A percentile compares a stretch with the other conserved stretches of the same genome.
Conservation (phyloP, 2,329 filamentous ascomycete genomes). For the Fusarium caatingaense region DNA sequence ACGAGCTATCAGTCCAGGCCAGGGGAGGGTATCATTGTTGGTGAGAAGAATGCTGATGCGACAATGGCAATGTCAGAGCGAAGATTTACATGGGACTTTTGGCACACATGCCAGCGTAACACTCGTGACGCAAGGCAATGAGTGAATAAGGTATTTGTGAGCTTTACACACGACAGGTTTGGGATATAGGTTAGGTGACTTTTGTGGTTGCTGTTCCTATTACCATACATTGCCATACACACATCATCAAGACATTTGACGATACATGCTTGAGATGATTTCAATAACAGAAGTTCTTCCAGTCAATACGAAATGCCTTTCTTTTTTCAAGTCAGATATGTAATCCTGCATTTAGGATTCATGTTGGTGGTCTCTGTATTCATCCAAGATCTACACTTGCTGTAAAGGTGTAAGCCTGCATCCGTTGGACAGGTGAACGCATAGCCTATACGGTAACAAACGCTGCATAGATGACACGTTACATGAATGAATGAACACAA, state of each 20-base stretch:
- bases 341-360: neutral
- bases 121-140: neutral
- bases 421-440: neutral
- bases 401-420: neutral
- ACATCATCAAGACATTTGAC: neutral
- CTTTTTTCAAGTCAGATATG: neutral
- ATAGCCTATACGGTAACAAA: neutral
- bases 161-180: neutral
- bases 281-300: neutral
- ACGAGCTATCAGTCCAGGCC: conserved; percentile 6
- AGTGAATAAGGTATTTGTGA: neutral
- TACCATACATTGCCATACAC: neutral
- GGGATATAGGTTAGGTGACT: neutral
- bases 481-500: neutral
- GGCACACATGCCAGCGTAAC: conserved; percentile 4
- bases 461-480: neutral
- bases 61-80: conserved; percentile 1
- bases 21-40: conserved; percentile 4
- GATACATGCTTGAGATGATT: neutral
- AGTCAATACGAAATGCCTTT: neutral
- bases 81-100: neutral
- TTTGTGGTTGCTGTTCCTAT: neutral
- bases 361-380: neutral
- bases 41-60: conserved; percentile 5
- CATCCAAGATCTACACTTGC: neutral